Evolutionary conservation across 441 rosid species (phyloP).

Genomic region (Melastoma candidum): DNA sequence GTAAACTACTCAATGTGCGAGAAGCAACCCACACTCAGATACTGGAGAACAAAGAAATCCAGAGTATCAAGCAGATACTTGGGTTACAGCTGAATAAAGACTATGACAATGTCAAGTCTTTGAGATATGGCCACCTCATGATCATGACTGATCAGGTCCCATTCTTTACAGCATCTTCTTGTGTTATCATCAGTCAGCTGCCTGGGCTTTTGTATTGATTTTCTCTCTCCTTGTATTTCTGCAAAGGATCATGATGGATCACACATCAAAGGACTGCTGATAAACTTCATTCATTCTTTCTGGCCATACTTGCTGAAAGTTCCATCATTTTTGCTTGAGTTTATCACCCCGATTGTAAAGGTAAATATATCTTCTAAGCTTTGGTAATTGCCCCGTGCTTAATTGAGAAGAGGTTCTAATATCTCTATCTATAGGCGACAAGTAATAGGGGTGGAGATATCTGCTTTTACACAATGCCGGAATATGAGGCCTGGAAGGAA

Average conservation of each 20-base stretch:
- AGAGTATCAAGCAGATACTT: conserved; percentile 76
- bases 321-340: conserved; percentile 87
- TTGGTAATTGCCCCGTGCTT: background rate
- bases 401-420: background rate
- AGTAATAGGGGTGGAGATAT: conserved; percentile 35
- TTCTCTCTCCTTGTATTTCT: too few relatives aligned
- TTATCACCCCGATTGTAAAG: conserved; percentile 95
- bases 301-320: conserved; percentile 89
- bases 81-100: conserved; percentile 79
- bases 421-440: conserved; percentile 42
- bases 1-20: conserved; percentile 88
- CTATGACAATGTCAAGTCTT: conserved; percentile 52
- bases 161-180: background rate
- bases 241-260: conserved; percentile 95
- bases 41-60: conserved; percentile 79
- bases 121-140: conserved; percentile 98
- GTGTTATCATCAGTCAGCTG: too few relatives aligned
- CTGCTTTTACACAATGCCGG: conserved; percentile 89
- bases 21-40: conserved; percentile 83
- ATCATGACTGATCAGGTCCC: conserved; percentile 96
- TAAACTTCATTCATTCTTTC: conserved; percentile 86
- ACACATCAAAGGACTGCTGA: conserved; percentile 88
- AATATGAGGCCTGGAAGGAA: conserved; percentile 81
- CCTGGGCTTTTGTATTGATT: too few relatives aligned
- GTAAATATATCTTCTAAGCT: conserved; percentile 24